Evolutionary conservation across 2,329 filamentous ascomycete genomes (phyloP).

Genomic region (Allantophomopsis cytisporea): DNA sequence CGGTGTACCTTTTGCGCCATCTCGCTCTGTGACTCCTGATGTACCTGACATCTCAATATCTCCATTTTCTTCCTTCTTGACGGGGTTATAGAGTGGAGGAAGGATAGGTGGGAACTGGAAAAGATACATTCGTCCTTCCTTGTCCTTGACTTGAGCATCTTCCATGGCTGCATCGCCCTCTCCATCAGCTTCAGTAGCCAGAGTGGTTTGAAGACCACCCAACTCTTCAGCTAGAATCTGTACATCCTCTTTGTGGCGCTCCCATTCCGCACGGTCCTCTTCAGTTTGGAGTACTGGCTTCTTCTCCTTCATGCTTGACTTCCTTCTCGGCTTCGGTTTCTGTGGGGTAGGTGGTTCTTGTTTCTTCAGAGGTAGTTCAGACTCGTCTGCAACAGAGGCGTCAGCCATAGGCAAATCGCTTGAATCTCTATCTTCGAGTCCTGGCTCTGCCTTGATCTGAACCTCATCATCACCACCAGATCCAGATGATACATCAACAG

Average conservation of each 20-base stretch:
- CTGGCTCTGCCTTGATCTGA: constrained; percentile 1
- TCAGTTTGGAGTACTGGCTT: constrained; percentile 33
- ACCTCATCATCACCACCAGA: background rate
- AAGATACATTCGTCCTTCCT: constrained; percentile 44
- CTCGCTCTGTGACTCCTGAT: constrained; percentile 7
- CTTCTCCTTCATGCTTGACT: constrained; percentile 5
- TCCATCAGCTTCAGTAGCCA: constrained; percentile 14
- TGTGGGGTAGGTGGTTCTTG: background rate
- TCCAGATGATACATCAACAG: no score
- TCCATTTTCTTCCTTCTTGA: constrained; percentile 1
- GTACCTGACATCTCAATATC: constrained; percentile 7
- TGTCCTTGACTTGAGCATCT: constrained; percentile 7
- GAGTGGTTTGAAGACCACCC: constrained; percentile 19
- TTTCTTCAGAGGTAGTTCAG: background rate
- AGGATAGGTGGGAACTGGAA: constrained; percentile 53
- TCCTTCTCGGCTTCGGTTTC: background rate
- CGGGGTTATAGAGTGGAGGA: constrained; percentile 30
- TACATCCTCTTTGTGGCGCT: constrained; percentile 30
- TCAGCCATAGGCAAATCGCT: constrained; percentile 2
- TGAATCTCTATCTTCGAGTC: background rate
- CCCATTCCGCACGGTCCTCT: constrained; percentile 35
- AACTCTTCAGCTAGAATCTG: constrained; percentile 31
- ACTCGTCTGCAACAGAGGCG: background rate
- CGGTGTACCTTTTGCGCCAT: constrained; percentile 20
- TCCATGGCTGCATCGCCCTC: constrained; percentile 21